Evolutionary conservation across 768 basidiomycete genomes (phyloP).

Genomic region (Lactifluus echinatus): DNA sequence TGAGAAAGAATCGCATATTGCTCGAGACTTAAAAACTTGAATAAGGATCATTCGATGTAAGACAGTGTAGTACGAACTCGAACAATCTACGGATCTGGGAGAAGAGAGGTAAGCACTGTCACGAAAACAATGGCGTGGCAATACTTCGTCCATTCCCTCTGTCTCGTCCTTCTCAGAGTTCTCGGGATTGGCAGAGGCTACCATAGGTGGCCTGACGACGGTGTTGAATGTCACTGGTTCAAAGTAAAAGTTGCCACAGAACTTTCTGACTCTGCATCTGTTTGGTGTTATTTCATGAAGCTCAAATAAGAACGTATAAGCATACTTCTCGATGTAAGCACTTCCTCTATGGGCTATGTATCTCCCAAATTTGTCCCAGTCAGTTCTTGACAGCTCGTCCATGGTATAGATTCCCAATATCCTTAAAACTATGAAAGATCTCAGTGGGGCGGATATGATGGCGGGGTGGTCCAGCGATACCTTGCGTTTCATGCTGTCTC

Average conservation of each 20-base stretch:
- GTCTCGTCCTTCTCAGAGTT: not conserved
- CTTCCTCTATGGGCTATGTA: not conserved
- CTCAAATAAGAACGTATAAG: not conserved
- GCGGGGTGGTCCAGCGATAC: not conserved
- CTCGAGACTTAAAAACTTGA: conserved; percentile 4
- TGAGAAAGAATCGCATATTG: conserved; percentile 13
- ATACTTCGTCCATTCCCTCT: conserved; percentile 12
- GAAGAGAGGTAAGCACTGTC: not conserved
- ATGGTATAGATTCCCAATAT: conserved; percentile 5
- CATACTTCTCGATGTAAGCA: conserved; percentile 1
- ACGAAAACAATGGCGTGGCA: not conserved
- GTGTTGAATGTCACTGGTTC: conserved; percentile 1
- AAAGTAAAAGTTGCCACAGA: not conserved
- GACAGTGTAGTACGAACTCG: conserved; percentile 2
- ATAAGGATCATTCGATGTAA: not conserved
- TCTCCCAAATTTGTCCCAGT: conserved; percentile 8
- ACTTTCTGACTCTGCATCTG: conserved; percentile 9
- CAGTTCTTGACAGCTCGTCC: conserved; percentile 5
- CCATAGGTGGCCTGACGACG: not conserved
- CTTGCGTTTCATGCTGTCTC: conserved; percentile 10
- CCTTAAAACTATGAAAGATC: not conserved
- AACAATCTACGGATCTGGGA: conserved; percentile 5
- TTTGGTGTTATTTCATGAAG: not conserved
- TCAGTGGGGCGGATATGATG: not conserved
- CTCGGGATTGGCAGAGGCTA: not conserved